Evolutionary conservation across 176 grass and related monocot genomes (phyloP), one percentile per base, ranked within the genome.

Genomic region (Musa beccarii): DNA sequence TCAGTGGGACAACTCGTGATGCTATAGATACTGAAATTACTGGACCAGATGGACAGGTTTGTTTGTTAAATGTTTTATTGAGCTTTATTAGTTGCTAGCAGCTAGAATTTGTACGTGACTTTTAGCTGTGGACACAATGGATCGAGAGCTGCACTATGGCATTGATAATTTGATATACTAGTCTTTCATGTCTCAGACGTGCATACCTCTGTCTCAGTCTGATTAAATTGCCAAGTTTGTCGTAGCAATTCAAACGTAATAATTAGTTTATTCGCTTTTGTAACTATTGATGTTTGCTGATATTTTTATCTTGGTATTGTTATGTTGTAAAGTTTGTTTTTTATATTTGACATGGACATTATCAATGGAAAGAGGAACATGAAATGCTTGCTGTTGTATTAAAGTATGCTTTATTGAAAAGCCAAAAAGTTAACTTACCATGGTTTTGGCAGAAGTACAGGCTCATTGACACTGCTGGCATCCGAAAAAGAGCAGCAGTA

Each of bases 1-100:
- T 97, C 83, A 97, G 94, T 68, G 94, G 93, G 52, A 97, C 94
- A 59, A 97, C 94, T 74, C 90, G 94, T 73, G 94, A 97, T 89
- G 90, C 94, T 72, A 97, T 97, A 61, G 88, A 97, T 87, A 97
- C 94, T 14, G 90, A 97, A 82, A 87, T 97, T 63, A 85, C 65
- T 73, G 87, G 81, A 79, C 78, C 63, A 23, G 86, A 93, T 87
- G 94, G 90, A 57, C 88, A 93, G 90, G 94, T 97, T 77, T 84
- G 81, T 79, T 69, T 28, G 29, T 22, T 61, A 56, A 26, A 43
- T 43, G 50, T 59, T 59, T 52, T 12, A 79, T 54, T 21, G 21
- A 78, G n/a, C 63, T 70, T 51, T 49, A 22, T 51, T 20, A 21
- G 20, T 70, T 70, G 68, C 19, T 51, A 52, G 66, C 51, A 50